Base-by-base conservation (phyloP, 2,329 filamentous ascomycete species). In the Davidsoniella neocaledoniae region DNA sequence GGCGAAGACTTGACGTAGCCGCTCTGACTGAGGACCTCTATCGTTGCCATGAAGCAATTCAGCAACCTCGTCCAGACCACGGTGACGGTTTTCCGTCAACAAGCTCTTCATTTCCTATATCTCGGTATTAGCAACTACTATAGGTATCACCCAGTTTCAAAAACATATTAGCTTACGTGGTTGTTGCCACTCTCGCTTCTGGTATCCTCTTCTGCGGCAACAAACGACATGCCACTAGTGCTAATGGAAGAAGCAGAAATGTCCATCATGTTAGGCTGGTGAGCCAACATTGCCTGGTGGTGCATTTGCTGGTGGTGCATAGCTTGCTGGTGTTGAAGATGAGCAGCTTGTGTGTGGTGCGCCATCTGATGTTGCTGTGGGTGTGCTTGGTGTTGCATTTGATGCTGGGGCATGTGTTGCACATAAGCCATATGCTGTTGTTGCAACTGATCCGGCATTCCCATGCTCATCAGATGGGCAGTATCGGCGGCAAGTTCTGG, bases 1-100 rank as follows among this genome's bases (percentile, higher is more conserved):
- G 19, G 85, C 85, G 66, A 91, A 91, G 7, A 91, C 76, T 61
- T 91, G 86, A 54, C 86, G 83, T 21, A 83, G 83, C 58, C 86
- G 77, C 64, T 93, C 85, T 1, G 84, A 85, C 61, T 86, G 83
- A 10, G 84, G 82, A 0, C 83, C 85, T 48, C 83, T 73, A 60
- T 90, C 84, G 57, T 86, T 86, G 42, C 81, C 80, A 56, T 86
- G 82, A 23, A 88, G 73, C 62, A 88, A 82, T 33, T 73, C 70
- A 2, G 84, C 84, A 14, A 90, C 79, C 7, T 88, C 83, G 55
- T 77, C 74, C 23, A 90, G 64, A 26, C 65, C 72, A 29, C 83
- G 77, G 54, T 78, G 72, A 54, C 77, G 76, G 59, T 87, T 87
- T 50, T 72, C 69, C n/a, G 70, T 66, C 55, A 86, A 82, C 46